Percentiles rank a stretch among this genome's conserved stretches.
phyloP scores from a whole-genome alignment of 1,284 basidiomycete species.

The Apiotrichum veenhuisii region DNA sequence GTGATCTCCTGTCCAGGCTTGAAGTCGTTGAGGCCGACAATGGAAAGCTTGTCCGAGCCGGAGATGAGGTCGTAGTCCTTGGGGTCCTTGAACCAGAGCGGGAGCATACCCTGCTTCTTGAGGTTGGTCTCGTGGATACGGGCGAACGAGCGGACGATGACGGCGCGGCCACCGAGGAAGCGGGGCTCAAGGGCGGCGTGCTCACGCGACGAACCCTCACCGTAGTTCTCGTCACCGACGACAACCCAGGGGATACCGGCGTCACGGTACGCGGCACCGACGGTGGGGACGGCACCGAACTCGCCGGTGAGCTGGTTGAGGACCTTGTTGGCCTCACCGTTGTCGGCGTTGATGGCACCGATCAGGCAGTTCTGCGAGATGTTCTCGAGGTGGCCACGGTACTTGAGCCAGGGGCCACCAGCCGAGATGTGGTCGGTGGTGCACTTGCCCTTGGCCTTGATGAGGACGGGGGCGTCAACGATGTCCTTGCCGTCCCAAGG shows the following conservation, averaged over 20 bases:
- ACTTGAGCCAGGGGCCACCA: conserved; percentile 98
- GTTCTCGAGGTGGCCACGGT: conserved; percentile 97
- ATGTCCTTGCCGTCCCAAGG: conserved; percentile 93
- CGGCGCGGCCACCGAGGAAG: conserved; percentile 90
- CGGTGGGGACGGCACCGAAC: conserved; percentile 78
- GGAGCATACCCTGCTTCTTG: conserved; percentile 79
- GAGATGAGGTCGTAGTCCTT: conserved; percentile 86
- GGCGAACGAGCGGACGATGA: conserved; percentile 92
- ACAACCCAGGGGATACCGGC: conserved; percentile 92
- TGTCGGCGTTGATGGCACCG: conserved; percentile 92
- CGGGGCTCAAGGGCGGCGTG: conserved; percentile 97
- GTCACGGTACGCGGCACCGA: conserved; percentile 83
- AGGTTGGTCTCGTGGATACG: conserved; percentile 96
- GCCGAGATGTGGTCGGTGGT: conserved; percentile 57
- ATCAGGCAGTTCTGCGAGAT: conserved; percentile 95
- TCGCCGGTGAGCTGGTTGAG: conserved; percentile 61
- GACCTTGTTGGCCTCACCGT: conserved; percentile 70
- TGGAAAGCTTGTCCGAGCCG: conserved; percentile 77
- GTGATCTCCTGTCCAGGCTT: conserved; percentile 84
- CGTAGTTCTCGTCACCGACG: conserved; percentile 89
- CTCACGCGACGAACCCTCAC: conserved; percentile 96
- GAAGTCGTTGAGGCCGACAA: conserved; percentile 76
- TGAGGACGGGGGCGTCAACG: conserved; percentile 82
- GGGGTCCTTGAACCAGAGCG: conserved; percentile 79
- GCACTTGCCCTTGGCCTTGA: conserved; percentile 99